Evolutionary conservation across 2,329 filamentous ascomycete genomes (phyloP).

Genomic region (Fusarium pilosicola): DNA sequence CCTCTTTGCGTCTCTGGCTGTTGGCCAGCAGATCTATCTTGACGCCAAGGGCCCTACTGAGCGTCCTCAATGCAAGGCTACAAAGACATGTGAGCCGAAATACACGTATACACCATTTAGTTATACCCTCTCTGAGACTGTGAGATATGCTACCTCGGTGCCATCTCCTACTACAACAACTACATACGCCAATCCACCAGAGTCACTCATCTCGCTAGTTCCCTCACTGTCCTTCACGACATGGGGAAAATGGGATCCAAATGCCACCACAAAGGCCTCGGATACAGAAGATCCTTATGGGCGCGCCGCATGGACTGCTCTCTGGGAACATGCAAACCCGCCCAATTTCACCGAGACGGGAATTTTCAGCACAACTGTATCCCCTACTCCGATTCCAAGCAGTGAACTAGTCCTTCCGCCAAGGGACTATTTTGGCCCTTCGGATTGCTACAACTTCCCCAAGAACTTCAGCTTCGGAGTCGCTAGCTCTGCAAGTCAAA

Average conservation of each 20-base stretch:
- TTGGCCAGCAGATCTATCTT: conserved; percentile 44
- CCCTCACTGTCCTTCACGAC: conserved; percentile 47
- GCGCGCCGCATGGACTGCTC: conserved; percentile 46
- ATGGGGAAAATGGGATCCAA: conserved; percentile 50
- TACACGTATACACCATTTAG: conserved; percentile 45
- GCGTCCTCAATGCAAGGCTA: conserved; percentile 42
- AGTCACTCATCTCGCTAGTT: conserved; percentile 40
- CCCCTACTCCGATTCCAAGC: conserved; percentile 63
- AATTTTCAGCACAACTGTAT: conserved; percentile 59
- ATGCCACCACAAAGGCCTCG: conserved; percentile 40
- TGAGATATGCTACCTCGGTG: conserved; percentile 47
- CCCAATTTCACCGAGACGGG: conserved; percentile 48
- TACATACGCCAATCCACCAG: conserved; percentile 45
- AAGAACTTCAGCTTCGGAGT: conserved; percentile 60
- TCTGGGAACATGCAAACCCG: conserved; percentile 49
- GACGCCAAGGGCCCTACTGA: conserved; percentile 42
- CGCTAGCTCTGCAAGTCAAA: conserved; percentile 56
- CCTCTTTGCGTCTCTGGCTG: conserved; percentile 33
- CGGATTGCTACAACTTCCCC: conserved; percentile 61
- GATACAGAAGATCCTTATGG: conserved; percentile 47
- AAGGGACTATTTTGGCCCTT: conserved; percentile 58
- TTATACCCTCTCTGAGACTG: conserved; percentile 47
- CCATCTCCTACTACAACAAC: conserved; percentile 45
- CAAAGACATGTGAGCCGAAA: conserved; percentile 35
- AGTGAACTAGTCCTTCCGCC: conserved; percentile 66